A percentile compares a stretch with the other conserved stretches of the same genome.
These are phyloP conservation scores for Pythium sukuiense DNA, from an alignment of 352 stramenopile species.

Conservation along the genomic window DNA sequence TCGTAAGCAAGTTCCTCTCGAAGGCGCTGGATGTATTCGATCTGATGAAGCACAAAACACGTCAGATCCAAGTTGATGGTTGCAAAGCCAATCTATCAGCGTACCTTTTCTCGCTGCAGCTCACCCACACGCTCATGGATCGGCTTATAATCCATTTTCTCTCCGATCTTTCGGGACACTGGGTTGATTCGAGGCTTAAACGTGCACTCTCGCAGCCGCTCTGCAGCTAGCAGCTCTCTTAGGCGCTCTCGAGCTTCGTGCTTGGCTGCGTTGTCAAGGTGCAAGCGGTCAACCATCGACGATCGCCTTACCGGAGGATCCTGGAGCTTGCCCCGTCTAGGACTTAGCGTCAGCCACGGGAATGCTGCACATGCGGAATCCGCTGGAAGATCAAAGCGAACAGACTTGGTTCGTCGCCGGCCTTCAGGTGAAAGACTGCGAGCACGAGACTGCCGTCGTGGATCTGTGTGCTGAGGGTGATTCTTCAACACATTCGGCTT, in stretches of 20 bases:
- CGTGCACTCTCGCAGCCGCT: conserved; percentile 56
- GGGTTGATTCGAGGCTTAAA: conserved; percentile 72
- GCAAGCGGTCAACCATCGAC: conserved; percentile 54
- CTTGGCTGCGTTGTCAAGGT: conserved; percentile 54
- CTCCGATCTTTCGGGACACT: conserved; percentile 40
- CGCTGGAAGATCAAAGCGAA: conserved; percentile 7
- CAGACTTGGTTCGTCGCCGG: background rate
- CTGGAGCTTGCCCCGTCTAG: conserved; percentile 21
- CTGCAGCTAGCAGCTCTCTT: conserved; percentile 47
- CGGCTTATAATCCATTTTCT: conserved; percentile 52
- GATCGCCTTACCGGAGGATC: conserved; percentile 3
- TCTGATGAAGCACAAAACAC: conserved; percentile 18
- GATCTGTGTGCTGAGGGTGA: background rate
- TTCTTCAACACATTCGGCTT: conserved; percentile 29
- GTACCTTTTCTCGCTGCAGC: conserved; percentile 63
- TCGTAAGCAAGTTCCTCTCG: conserved; percentile 50
- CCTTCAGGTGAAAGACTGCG: background rate
- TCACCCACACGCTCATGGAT: conserved; percentile 65
- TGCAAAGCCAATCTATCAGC: background rate
- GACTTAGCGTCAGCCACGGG: conserved; percentile 64
- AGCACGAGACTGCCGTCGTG: background rate
- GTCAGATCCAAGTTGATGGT: background rate
- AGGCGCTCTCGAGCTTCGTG: conserved; percentile 61
- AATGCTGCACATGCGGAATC: conserved; percentile 29
- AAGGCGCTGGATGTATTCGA: conserved; percentile 45